Evolutionary conservation across 2,329 filamentous ascomycete genomes (phyloP).

Genomic region (Sphaerulina vaccinii): DNA sequence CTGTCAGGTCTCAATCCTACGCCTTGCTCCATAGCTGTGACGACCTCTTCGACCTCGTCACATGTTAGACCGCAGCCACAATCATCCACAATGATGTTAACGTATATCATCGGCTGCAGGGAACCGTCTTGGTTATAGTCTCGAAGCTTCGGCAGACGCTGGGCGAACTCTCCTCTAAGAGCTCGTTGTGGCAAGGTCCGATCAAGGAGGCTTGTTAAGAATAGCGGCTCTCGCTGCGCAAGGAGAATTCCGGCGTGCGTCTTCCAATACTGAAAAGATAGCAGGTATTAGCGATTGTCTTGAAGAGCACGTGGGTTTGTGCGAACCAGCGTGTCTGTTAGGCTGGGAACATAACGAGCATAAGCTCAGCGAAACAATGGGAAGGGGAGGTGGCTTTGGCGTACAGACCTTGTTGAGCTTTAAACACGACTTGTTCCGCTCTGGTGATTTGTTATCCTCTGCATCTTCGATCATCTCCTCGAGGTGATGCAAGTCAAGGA

Average conservation of each 20-base stretch:
- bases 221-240: not conserved
- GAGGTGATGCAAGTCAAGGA: too few relatives aligned
- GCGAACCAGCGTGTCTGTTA: too few relatives aligned
- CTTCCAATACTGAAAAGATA: not conserved
- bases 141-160: not conserved
- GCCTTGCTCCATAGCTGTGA: not conserved
- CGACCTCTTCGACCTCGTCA: not conserved
- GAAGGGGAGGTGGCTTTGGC: too few relatives aligned
- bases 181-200: not conserved
- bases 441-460: too few relatives aligned
- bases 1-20: not conserved
- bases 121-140: not conserved
- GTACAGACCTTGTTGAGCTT: too few relatives aligned
- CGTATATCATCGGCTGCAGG: not conserved
- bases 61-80: not conserved
- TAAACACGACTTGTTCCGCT: too few relatives aligned
- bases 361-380: too few relatives aligned
- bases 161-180: not conserved
- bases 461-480: too few relatives aligned
- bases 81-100: not conserved
- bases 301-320: too few relatives aligned
- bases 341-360: too few relatives aligned
- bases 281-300: too few relatives aligned
- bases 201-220: not conserved
- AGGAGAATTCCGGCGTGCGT: not conserved